Percentiles rank a stretch among this genome's conserved stretches.
phyloP scores from a whole-genome alignment of 2,329 filamentous ascomycete species.

The Aspergillus udagawae region DNA sequence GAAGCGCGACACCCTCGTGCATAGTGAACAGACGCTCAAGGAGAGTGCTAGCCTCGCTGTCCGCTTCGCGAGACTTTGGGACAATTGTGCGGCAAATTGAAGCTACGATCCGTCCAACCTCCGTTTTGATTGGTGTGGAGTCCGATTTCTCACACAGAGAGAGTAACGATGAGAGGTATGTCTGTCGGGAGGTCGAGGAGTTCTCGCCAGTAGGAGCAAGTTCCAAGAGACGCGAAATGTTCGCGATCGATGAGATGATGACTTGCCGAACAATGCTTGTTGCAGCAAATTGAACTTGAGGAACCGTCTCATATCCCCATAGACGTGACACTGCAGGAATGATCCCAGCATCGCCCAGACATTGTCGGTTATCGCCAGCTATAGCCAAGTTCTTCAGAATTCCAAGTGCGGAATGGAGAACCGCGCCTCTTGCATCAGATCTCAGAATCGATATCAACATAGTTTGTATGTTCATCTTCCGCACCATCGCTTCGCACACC shows the following conservation, averaged over 20 bases:
- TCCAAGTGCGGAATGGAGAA: conserved; percentile 43
- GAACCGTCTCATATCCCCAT: conserved; percentile 40
- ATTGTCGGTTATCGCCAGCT: conserved; percentile 37
- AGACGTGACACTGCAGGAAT: conserved; percentile 37
- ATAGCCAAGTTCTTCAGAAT: conserved; percentile 48
- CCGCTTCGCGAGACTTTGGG: conserved; percentile 23
- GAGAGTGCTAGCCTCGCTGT: conserved; percentile 19
- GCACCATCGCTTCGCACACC: conserved; percentile 40
- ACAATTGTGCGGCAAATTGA: conserved; percentile 42
- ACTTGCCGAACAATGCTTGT: conserved; percentile 40
- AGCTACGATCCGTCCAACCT: conserved; percentile 45
- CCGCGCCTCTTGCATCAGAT: conserved; percentile 34
- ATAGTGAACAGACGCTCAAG: conserved; percentile 32
- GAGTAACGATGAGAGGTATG: conserved; percentile 41
- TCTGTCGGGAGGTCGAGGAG: conserved; percentile 25
- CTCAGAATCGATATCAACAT: conserved; percentile 39
- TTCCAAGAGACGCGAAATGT: conserved; percentile 35
- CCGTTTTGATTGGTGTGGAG: conserved; percentile 42
- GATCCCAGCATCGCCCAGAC: conserved; percentile 37
- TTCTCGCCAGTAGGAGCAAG: conserved; percentile 26
- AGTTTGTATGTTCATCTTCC: conserved; percentile 36
- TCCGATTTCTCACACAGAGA: conserved; percentile 41
- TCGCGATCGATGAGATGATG: conserved; percentile 34
- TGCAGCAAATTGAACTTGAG: conserved; percentile 43
- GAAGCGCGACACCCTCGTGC: conserved; percentile 34